Evolutionary conservation across 2,329 filamentous ascomycete species (phyloP).

Genomic region (Zalaria sp.): DNA sequence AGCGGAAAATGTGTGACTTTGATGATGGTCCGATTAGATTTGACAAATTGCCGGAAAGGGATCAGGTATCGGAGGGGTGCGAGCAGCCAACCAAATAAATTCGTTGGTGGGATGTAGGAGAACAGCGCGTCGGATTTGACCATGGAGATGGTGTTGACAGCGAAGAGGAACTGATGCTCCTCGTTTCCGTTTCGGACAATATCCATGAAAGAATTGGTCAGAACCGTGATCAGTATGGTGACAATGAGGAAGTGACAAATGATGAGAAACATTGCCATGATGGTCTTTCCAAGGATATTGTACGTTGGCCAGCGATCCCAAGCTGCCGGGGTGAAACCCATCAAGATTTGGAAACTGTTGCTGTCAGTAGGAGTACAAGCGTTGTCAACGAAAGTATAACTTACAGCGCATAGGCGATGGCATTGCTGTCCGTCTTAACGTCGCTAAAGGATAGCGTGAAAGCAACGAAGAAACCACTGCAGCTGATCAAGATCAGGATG

Average conservation of each 20-base stretch:
- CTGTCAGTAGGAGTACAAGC: not conserved
- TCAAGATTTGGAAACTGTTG: conserved; percentile 63
- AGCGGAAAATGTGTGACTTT: conserved; percentile 83
- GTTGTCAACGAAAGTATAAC: not conserved
- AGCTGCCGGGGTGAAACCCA: conserved; percentile 90
- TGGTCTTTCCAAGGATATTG: conserved; percentile 60
- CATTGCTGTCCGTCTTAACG: conserved; percentile 52
- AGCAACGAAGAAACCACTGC: conserved; percentile 90
- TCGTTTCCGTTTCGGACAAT: conserved; percentile 88
- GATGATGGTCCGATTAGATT: conserved; percentile 78
- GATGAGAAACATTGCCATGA: conserved; percentile 74
- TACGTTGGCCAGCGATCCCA: conserved; percentile 82
- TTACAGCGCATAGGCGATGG: conserved; percentile 67
- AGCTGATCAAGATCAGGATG: conserved; percentile 70
- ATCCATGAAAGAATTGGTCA: conserved; percentile 92
- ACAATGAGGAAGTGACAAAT: conserved; percentile 93
- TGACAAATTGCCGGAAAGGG: conserved; percentile 68
- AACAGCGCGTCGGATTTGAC: conserved; percentile 96
- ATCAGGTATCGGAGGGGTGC: conserved; percentile 71
- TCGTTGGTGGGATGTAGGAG: conserved; percentile 82
- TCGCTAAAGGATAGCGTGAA: conserved; percentile 70
- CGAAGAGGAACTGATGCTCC: conserved; percentile 85
- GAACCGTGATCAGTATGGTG: conserved; percentile 86
- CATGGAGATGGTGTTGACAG: conserved; percentile 94
- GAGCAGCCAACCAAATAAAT: conserved; percentile 80